Evolutionary conservation across 2,329 filamentous ascomycete species (phyloP).

Genomic region (Albophoma yamanashiensis): DNA sequence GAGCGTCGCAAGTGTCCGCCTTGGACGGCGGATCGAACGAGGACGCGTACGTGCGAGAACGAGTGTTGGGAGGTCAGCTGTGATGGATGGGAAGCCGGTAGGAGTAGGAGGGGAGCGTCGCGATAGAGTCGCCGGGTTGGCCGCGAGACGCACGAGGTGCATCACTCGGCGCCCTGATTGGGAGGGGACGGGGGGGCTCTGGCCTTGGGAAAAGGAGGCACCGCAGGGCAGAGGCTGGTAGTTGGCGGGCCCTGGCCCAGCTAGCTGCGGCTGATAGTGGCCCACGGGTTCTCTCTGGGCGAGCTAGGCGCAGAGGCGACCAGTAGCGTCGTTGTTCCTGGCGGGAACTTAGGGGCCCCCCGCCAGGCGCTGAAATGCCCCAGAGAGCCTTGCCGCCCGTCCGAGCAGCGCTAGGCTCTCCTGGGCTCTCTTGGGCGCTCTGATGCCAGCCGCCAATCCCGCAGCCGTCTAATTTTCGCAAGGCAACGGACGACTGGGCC

Average conservation of each 20-base stretch:
- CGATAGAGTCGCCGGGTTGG: not conserved
- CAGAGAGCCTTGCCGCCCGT: not conserved
- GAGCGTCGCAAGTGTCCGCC: not conserved
- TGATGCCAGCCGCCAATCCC: not conserved
- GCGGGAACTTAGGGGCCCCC: not conserved
- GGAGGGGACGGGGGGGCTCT: not conserved
- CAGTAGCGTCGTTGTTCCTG: constrained; percentile 1
- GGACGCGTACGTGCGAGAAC: not conserved
- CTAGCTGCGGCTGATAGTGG: not conserved
- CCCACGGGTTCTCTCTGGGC: not conserved
- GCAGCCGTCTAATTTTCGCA: no score
- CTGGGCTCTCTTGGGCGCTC: not conserved
- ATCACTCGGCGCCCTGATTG: not conserved
- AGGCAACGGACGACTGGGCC: no score
- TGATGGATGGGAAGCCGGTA: not conserved
- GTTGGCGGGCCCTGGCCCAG: not conserved
- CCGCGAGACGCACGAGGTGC: not conserved
- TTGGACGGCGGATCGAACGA: not conserved
- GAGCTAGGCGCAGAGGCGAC: not conserved
- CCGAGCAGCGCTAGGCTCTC: not conserved
- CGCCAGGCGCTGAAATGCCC: not conserved
- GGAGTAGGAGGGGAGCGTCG: not conserved
- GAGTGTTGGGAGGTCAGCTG: not conserved
- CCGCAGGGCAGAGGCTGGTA: not conserved
- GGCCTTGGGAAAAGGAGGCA: not conserved